A percentile compares a stretch with the other conserved stretches of the same genome.
Conservation (phyloP, 2,329 filamentous ascomycete species). For the Trichoderma sp. region DNA sequence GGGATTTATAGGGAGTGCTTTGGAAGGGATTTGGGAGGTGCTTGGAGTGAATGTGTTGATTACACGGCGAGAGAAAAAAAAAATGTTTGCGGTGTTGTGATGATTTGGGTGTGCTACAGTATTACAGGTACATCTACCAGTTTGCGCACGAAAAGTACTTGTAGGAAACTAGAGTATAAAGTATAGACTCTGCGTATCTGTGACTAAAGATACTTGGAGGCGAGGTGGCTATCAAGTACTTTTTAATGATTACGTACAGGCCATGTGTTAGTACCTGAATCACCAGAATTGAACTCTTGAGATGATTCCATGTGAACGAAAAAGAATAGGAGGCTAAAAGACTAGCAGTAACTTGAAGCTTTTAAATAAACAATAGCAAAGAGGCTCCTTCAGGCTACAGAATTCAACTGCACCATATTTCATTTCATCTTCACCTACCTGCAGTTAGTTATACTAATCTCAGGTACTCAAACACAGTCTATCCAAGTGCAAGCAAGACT, state of each 20-base stretch:
- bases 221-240: not conserved
- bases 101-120: not conserved
- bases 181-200: not conserved
- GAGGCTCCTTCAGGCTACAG: not conserved
- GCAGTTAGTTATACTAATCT: not conserved
- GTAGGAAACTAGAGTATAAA: rapidly evolving
- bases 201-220: not conserved
- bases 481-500: not conserved
- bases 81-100: not conserved
- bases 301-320: not conserved
- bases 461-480: not conserved
- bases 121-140: not conserved
- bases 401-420: not conserved
- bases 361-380: not conserved
- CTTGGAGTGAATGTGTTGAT: not conserved
- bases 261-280: not conserved
- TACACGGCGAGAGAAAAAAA: not conserved
- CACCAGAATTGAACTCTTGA: not conserved
- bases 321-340: too few species aligned
- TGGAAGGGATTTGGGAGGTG: not conserved
- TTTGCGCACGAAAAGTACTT: not conserved
- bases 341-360: not conserved
- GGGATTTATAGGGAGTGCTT: not conserved
- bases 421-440: not conserved
- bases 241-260: not conserved